Evolutionary conservation across 1,284 basidiomycete species (phyloP).

Genomic region (Mycena citricolor): DNA sequence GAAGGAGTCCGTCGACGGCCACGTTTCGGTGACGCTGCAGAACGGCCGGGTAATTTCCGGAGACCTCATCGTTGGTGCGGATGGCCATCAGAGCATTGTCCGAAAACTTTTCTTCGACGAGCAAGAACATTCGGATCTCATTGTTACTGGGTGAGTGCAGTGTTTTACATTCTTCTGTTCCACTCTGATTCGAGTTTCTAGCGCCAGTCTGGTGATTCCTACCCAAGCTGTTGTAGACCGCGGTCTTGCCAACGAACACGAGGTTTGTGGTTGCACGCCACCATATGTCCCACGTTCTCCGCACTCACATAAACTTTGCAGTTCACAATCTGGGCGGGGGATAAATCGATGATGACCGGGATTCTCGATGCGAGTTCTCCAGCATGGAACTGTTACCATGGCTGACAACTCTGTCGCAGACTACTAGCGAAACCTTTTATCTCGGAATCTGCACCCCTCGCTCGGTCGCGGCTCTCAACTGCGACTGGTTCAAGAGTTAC

Average conservation of each 20-base stretch:
- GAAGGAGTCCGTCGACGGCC: neutral
- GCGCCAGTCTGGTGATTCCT: constrained; percentile 9
- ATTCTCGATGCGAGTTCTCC: constrained; percentile 7
- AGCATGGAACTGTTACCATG: neutral
- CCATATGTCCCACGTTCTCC: neutral
- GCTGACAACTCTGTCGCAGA: neutral
- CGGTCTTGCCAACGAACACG: constrained; percentile 2
- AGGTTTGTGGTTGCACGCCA: neutral
- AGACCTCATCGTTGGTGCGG: constrained; percentile 15
- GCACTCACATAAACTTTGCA: neutral
- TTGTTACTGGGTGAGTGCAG: constrained; percentile 10
- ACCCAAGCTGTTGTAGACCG: constrained; percentile 2
- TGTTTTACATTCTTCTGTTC: neutral
- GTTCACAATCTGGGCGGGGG: constrained; percentile 20
- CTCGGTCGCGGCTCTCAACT: neutral
- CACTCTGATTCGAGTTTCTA: neutral
- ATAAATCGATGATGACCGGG: constrained; percentile 4
- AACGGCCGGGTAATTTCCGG: constrained; percentile 2
- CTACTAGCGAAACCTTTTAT: constrained; percentile 7
- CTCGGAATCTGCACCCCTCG: constrained; percentile 5
- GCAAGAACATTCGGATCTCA: neutral
- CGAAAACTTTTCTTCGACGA: constrained; percentile 9
- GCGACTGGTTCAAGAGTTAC: constrained; percentile 2
- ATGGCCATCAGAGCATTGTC: constrained; percentile 16
- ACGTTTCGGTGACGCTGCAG: constrained; percentile 2